phyloP scores from a whole-genome alignment of 768 basidiomycete species.

The Russula sp. region DNA sequence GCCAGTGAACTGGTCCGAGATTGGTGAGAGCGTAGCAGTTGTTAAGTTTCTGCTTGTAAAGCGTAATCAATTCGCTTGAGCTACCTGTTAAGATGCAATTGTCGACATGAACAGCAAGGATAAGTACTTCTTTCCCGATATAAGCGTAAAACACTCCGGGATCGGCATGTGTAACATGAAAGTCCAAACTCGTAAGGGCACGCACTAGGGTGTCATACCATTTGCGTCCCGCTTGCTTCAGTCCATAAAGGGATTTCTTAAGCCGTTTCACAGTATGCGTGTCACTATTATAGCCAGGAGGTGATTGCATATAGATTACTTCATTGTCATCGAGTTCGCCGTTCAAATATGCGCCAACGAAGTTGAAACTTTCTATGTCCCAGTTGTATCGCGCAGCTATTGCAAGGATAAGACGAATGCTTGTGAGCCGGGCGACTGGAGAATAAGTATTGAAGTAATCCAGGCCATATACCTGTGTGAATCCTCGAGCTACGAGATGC shows the following conservation, averaged over 20 bases:
- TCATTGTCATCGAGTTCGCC: slow-evolving; percentile 18
- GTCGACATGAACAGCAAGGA: slow-evolving; percentile 9
- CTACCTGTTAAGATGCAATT: neutral
- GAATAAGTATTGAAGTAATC: neutral
- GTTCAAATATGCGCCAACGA: slow-evolving; percentile 37
- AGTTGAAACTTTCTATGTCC: slow-evolving; percentile 37
- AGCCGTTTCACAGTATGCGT: slow-evolving; percentile 25
- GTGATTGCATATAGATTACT: slow-evolving; percentile 25
- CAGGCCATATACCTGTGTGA: neutral
- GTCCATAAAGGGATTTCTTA: slow-evolving; percentile 28
- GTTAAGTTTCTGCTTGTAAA: neutral
- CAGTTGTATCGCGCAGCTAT: slow-evolving; percentile 33
- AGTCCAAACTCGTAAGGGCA: neutral
- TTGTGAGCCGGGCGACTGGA: neutral
- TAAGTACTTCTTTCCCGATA: slow-evolving; percentile 8
- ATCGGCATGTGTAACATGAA: slow-evolving; percentile 11
- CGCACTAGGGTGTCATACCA: slow-evolving; percentile 27
- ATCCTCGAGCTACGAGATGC: neutral
- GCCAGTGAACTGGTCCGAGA: slow-evolving; percentile 10
- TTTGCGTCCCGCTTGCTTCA: slow-evolving; percentile 29
- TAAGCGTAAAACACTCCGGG: slow-evolving; percentile 25
- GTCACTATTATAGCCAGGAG: slow-evolving; percentile 16
- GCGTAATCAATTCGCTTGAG: neutral
- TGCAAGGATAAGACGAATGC: neutral
- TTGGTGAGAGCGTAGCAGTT: slow-evolving; percentile 1